Evolutionary conservation across 1,284 basidiomycete genomes (phyloP), one percentile per base, ranked within the genome.

Genomic region (Ceratobasidium sp.): DNA sequence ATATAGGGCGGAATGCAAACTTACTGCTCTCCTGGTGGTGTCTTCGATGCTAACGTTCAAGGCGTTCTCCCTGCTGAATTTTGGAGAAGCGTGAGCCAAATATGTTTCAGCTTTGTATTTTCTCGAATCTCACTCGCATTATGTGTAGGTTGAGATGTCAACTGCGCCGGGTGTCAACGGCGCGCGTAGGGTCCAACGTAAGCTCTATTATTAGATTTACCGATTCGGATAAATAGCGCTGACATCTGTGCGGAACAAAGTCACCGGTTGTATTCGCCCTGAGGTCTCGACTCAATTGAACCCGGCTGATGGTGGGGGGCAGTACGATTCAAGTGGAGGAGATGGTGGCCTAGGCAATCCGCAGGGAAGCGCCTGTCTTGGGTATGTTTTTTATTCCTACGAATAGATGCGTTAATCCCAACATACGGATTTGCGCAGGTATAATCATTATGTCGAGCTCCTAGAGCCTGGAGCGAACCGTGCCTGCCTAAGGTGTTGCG

Each of bases 321-420:
- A 81, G 74, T 81, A 81, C 75, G 81, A 81, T 76, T 79, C 78
- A 15, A 79, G 78, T 69, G 81, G 81, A 36, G 80, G 80, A 41
- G 79, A 78, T 31, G 78, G 77, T 27, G 79, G 79, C 14, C 31
- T 36, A 5, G 80, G 80, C 31, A 81, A 81, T 77, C 81, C 81
- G 1, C 56, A 57, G 9, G 74, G 75, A 24, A 79, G 78, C 47
- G 69, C 69, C 33, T 81, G 81, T 62, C 66, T 75, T 36, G 80
- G 81, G 69, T 77, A 15, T 11, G 69, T 51, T 27, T 17, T 15
- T 31, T 60, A 1, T 24, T 1, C 7, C 15, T 54, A 47, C 33
- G 1, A 9, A 22, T 24, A n/a, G n/a, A n/a, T 31, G 6, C 11
- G 27, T 2, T 22, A 5, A 17, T 8, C 15, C 48, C 44, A 31